Base-by-base conservation (phyloP, 1,284 basidiomycete species). In the Rhodotorula sp. region DNA sequence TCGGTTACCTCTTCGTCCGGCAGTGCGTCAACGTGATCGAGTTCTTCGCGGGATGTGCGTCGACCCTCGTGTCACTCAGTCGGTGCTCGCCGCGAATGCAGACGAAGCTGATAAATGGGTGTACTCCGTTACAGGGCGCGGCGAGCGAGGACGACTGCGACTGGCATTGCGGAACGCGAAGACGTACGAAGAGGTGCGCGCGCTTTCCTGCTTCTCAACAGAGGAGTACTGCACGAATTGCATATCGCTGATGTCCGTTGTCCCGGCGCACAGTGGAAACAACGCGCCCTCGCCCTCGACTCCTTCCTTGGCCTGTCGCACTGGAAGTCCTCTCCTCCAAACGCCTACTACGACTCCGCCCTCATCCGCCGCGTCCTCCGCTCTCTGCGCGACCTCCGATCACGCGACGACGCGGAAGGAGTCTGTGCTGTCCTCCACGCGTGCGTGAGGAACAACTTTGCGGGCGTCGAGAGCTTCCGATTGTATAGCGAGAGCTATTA, bases 11-110 rank as follows among this genome's bases (percentile, higher is more conserved):
- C 52, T 74, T 91, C 34, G 91, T 93, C 58, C 85, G 95, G 50
- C 94, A 98, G 80, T 79, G 94, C 24, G 95, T 97, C 52, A 94
- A 94, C 77, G 85, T 90, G n/a, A 90, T 93, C 77, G 93, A 96
- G 81, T 94, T 88, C 87, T 79, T 93, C 57, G 87, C 90, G 31
- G 91, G 91, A 62, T 97, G 93, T 93, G 76, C 78, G 88, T 18
- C 28, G 22, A 34, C 34, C 34, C 34, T 34, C 22, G 2, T 26
- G 44, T 37, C 37, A 30, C 44, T 53, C 71, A 48, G 69, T 13
- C 30, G 13, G 71, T 5, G 10, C 10, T 34, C 34, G 6, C 34
- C 34, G 34, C 10, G 34, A 34, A 10, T 5, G 34, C 34, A 34
- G 34, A 5, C 5, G 16, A 44, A 44, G 3, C 46, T 34, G 37